Base-by-base conservation (phyloP, 495 filamentous ascomycete genomes). In the Penicillium daleae region DNA sequence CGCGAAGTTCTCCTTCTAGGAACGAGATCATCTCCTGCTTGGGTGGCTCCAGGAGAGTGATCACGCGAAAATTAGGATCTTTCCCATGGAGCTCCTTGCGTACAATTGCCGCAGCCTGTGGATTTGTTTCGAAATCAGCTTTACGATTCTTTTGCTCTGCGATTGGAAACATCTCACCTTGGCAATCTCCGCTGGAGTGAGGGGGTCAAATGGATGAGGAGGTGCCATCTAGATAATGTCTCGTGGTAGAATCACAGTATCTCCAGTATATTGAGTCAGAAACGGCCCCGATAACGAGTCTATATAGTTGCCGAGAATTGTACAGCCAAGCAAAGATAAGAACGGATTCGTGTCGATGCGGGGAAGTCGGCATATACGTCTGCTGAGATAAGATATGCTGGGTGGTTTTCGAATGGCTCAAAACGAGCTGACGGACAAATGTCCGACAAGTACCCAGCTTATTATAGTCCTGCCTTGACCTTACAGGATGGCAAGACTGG, bases 161-260 rank as follows among this genome's bases (percentile, higher is more conserved):
- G 6, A 27, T 31, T 17, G 3, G 2, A 13, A 19, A 9, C 10
- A 4, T 4, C 42, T 19, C 46, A 72, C 71, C 63, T 72, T 57
- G 6, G 50, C 53, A 15, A 72, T 74, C 51, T 74, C 69, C 59
- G 29, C 27, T 3, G 67, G 66, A 0, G 54, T 60, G 8, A 73
- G 57, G n/a, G 71, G 71, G 37, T 73, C 71, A 29, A 73, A 67
- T n/a, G 71, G 71, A 48, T 73, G 71, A 1, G 46, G 40, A 15
- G 9, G 24, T 6, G 65, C 39, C 57, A 63, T 70, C 1, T n/a
- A 48, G 39, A 44, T 8, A 17, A 32, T 32, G 29, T 31, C 27
- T 10, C 6, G 39, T 32, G 22, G 15, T 10, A 31, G 13, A 57
- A 26, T 50, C 19, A n/a, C 10, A 17, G 17, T 61, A 17, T 35